phyloP scores from a whole-genome alignment of 495 filamentous ascomycete genomes.

The Terfezia boudieri region DNA sequence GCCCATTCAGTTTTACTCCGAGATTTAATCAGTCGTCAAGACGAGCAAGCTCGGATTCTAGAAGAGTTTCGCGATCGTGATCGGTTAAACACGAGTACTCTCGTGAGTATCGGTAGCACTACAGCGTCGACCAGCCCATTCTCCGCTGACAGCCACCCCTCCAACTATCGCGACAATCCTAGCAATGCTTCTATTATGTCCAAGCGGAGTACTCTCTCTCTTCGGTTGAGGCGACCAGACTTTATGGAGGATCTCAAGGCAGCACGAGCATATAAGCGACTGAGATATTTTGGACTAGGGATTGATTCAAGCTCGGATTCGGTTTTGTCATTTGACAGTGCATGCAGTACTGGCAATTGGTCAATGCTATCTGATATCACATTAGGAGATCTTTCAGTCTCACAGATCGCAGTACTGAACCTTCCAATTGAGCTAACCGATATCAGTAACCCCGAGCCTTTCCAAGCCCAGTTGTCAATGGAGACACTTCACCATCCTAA shows the following conservation, averaged over 20 bases:
- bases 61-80: too few relatives aligned
- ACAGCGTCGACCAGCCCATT: not conserved
- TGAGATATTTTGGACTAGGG: not conserved
- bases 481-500: too few relatives aligned
- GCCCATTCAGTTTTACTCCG: too few relatives aligned
- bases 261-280: not conserved
- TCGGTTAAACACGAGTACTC: too few relatives aligned
- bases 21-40: too few relatives aligned
- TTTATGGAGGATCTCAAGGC: not conserved
- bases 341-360: not conserved
- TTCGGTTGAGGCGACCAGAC: not conserved
- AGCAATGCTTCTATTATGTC: too few relatives aligned
- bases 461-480: too few relatives aligned
- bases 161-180: not conserved
- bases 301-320: not conserved
- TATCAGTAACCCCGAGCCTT: too few relatives aligned
- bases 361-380: not conserved
- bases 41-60: too few relatives aligned
- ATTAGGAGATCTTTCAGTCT: not conserved
- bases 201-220: not conserved
- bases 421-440: too few relatives aligned
- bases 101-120: too few relatives aligned
- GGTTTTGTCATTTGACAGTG: not conserved
- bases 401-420: too few relatives aligned
- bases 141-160: not conserved